These are phyloP conservation scores for Pyronema domesticum DNA, from an alignment of 495 filamentous ascomycete genomes.

Conservation along the genomic window DNA sequence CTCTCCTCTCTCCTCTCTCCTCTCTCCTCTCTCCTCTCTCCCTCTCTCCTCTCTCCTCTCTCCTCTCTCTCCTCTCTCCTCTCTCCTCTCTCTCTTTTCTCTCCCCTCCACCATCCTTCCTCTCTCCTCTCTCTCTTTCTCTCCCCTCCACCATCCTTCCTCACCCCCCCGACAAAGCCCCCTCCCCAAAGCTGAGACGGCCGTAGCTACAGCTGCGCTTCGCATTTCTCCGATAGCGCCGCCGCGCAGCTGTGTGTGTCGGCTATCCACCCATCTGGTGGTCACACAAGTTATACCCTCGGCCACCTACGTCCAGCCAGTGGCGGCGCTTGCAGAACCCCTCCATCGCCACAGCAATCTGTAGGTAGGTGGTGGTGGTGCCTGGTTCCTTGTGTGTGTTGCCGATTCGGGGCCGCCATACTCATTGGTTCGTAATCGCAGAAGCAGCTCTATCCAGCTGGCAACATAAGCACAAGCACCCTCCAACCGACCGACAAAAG, in stretches of 20 bases:
- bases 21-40: no score
- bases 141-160: no score
- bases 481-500: background rate
- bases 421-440: background rate
- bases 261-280: slow-evolving; percentile 1
- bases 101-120: no score
- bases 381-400: slow-evolving; percentile 11
- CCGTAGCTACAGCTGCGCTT: background rate
- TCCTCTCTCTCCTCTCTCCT: no score
- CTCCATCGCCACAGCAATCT: slow-evolving; percentile 14
- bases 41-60: no score
- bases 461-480: slow-evolving; percentile 1
- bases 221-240: slow-evolving; percentile 6
- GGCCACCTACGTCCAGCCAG: slow-evolving; percentile 3
- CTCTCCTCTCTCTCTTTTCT: no score
- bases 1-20: no score
- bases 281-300: background rate
- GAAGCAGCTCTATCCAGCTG: slow-evolving; percentile 4
- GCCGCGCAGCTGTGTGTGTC: background rate
- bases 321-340: slow-evolving; percentile 5
- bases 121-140: no score
- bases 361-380: slow-evolving; percentile 7
- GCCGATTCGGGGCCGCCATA: slow-evolving; percentile 1
- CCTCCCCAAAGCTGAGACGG: background rate
- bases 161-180: no score